These are phyloP conservation scores for Bryum argenteum DNA, from an alignment of 225 moss, liverwort and hornwort genomes.

Conservation along the genomic window DNA sequence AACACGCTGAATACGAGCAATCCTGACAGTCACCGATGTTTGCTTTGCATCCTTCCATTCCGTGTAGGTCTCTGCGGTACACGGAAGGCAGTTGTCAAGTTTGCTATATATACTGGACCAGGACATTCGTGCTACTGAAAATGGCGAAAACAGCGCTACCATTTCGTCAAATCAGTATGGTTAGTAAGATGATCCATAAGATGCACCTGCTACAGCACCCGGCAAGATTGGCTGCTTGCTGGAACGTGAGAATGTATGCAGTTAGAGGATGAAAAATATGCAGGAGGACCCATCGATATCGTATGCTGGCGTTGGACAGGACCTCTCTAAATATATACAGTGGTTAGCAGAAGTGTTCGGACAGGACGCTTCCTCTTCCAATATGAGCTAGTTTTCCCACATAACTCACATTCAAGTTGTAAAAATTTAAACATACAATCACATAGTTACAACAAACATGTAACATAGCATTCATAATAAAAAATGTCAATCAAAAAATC, in stretches of 20 bases:
- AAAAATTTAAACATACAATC: too few species aligned
- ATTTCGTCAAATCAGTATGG: too few species aligned
- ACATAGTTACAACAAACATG: too few species aligned
- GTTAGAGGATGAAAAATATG: not conserved
- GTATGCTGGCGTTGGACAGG: not conserved
- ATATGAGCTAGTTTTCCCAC: too few species aligned
- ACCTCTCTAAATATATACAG: conserved; percentile 16
- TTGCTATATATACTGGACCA: not conserved
- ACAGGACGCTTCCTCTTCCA: too few species aligned
- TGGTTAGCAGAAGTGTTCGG: too few species aligned
- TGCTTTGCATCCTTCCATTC: conserved; percentile 52
- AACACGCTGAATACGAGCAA: conserved; percentile 51
- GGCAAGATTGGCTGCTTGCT: not conserved
- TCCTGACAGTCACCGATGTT: conserved; percentile 53
- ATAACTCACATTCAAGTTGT: too few species aligned
- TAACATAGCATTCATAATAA: too few species aligned
- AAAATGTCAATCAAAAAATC: too few species aligned
- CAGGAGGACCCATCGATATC: not conserved
- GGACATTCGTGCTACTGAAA: too few species aligned
- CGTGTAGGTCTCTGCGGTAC: conserved; percentile 56
- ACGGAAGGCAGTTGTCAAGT: conserved; percentile 20
- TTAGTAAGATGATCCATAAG: not conserved
- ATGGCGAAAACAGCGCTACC: too few species aligned
- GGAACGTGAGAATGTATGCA: conserved; percentile 5
- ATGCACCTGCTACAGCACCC: not conserved